These are phyloP conservation scores for Nicotiana benthamiana DNA, from an alignment of 257 asterid genomes.

Conservation along the genomic window DNA sequence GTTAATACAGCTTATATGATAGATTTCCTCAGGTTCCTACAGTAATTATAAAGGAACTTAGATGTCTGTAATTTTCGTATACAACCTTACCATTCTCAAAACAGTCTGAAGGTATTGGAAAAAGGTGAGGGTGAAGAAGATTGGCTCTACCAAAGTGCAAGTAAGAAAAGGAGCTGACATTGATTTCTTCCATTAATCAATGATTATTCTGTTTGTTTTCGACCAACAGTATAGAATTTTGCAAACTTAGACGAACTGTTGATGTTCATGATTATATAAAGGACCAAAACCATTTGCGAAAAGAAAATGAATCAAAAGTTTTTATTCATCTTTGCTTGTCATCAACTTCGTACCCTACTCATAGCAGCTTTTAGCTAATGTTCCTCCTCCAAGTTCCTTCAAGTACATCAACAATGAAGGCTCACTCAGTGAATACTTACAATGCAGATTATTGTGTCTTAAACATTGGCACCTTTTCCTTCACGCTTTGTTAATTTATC, in stretches of 20 bases:
- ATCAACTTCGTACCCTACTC: neutral
- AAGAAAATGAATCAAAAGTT: neutral
- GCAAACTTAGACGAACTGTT: neutral
- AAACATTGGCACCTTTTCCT: conserved; percentile 12
- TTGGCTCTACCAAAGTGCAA: neutral
- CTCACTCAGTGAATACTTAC: conserved; percentile 16
- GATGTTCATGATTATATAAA: neutral
- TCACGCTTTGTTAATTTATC: conserved; percentile 22
- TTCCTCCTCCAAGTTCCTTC: conserved; percentile 20
- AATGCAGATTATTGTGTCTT: conserved; percentile 6
- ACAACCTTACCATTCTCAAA: too few species aligned
- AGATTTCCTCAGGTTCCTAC: too few species aligned
- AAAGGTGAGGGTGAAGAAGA: neutral
- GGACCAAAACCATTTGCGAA: neutral
- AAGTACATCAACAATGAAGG: conserved; percentile 24
- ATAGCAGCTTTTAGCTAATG: conserved; percentile 9
- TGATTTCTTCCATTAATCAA: neutral
- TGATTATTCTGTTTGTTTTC: neutral
- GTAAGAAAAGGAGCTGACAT: neutral
- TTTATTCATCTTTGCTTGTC: neutral
- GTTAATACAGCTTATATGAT: too few species aligned
- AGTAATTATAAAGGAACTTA: too few species aligned
- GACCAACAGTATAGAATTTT: neutral
- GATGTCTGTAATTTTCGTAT: too few species aligned
- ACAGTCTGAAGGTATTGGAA: neutral